Base-by-base conservation (phyloP, 129 eudicot species). In the Helichrysum umbraculigerum region DNA sequence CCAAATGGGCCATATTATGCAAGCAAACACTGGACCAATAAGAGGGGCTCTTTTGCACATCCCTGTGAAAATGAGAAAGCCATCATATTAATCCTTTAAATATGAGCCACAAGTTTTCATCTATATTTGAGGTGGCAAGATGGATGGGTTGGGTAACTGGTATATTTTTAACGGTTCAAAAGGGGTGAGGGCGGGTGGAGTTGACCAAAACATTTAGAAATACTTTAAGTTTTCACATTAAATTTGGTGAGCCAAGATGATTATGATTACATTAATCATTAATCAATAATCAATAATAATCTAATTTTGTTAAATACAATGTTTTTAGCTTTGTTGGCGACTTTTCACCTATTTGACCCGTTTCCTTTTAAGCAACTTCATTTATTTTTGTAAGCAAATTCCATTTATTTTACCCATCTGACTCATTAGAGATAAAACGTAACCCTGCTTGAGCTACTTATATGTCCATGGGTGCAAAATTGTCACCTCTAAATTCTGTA, bases 21-120 rank as follows among this genome's bases (percentile, higher is more conserved):
- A 91, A 86, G 87, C 97, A 91, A 73, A 91, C 79, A 59, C 83
- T 85, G 73, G 97, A 77, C 97, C 97, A 91, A 73, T 82, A 86
- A 76, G 86, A 81, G n/a, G 97, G 97, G 72, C 72, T 86, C 71
- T 79, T 83, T 47, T 88, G 68, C 42, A 85, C 76, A 85, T 88
- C 91, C 83, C 97, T 91, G 81, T 29, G 33, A 20, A 44, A 72
- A 20, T 62, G 59, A 41, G 19, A 54, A 66, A 34, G 20, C 28
- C 51, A 39, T 59, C 21, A 34, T 70, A 72, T 39, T 28, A 6
- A 73, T 62, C 25, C 14, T 59, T 66, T 59, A 35, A 33, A 54
- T 34, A 77, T 5, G 66, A 54, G 42, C 60, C 34, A 66, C 35
- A 67, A 54, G 8, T 37, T 42, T 19, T 39, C 19, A 52, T 35